Conservation (phyloP, 2,329 filamentous ascomycete genomes). For the Trichoderma koningii region DNA sequence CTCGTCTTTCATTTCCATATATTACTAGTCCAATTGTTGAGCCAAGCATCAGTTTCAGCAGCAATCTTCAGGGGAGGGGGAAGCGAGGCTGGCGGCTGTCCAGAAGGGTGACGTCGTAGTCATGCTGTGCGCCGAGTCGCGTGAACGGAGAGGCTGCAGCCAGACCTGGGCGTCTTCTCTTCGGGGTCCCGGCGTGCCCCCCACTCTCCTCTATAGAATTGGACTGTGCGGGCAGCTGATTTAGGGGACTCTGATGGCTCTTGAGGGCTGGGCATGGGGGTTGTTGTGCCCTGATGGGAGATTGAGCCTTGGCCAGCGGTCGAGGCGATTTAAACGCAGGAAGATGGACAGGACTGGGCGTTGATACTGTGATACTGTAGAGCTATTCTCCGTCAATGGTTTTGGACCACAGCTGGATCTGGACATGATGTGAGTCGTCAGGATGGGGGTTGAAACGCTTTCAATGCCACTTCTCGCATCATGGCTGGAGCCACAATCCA, state of each 20-base stretch:
- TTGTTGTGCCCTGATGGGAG: neutral
- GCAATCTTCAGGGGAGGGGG: neutral
- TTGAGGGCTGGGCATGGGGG: no score
- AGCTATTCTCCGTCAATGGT: no score
- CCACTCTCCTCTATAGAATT: neutral
- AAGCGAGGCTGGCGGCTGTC: neutral
- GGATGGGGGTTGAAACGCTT: neutral
- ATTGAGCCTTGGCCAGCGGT: neutral
- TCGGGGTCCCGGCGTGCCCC: neutral
- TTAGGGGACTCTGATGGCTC: neutral
- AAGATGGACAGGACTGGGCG: no score
- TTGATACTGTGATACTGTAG: no score
- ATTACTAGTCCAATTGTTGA: no score
- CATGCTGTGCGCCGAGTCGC: conserved; percentile 1
- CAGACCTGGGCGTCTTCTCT: no score
- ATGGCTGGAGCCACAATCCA: conserved; percentile 11
- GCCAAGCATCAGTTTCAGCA: no score
- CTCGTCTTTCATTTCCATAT: no score
- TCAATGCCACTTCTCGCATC: conserved; percentile 1
- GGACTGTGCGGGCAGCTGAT: no score
- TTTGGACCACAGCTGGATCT: neutral
- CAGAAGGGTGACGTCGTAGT: conserved; percentile 3
- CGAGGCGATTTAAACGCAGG: neutral
- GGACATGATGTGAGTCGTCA: neutral
- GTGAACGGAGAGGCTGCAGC: neutral